phyloP scores from a whole-genome alignment of 1,284 basidiomycete species.

The Gastroboletus turbinatus region DNA sequence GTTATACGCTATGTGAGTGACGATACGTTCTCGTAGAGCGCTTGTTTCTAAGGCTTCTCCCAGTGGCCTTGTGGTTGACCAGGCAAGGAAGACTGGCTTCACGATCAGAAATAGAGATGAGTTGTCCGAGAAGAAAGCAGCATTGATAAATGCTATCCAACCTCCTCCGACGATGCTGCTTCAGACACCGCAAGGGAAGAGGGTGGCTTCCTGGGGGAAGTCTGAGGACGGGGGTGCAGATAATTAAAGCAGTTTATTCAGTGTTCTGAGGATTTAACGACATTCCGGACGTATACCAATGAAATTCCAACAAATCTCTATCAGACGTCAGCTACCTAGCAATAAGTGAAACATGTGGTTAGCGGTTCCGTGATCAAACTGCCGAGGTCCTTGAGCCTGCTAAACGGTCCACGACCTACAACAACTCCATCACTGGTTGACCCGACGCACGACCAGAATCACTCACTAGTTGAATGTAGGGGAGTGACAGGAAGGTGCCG shows the following conservation, averaged over 20 bases:
- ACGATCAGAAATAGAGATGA: constrained; percentile 50
- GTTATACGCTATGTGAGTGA: constrained; percentile 56
- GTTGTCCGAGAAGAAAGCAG: constrained; percentile 20
- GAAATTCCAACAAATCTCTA: constrained; percentile 20
- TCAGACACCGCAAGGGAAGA: constrained; percentile 10
- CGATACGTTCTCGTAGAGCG: not conserved
- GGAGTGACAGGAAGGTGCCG: constrained; percentile 83
- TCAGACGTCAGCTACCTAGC: constrained; percentile 11
- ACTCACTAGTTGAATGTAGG: constrained; percentile 75
- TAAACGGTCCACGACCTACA: constrained; percentile 68
- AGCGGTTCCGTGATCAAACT: constrained; percentile 45
- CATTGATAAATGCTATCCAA: not conserved
- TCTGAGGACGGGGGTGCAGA: constrained; percentile 1
- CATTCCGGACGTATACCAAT: constrained; percentile 7
- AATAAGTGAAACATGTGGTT: not conserved
- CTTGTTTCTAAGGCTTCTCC: not conserved
- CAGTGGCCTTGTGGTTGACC: constrained; percentile 55
- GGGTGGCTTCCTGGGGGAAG: not conserved
- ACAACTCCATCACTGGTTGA: constrained; percentile 7
- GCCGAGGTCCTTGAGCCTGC: constrained; percentile 76
- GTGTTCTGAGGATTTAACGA: constrained; percentile 2
- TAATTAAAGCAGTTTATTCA: not conserved
- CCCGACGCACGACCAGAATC: not conserved
- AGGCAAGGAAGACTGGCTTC: constrained; percentile 50
- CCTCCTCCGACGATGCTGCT: not conserved